Conservation (phyloP, 257 asterid genomes). For the Rauvolfia tetraphylla region DNA sequence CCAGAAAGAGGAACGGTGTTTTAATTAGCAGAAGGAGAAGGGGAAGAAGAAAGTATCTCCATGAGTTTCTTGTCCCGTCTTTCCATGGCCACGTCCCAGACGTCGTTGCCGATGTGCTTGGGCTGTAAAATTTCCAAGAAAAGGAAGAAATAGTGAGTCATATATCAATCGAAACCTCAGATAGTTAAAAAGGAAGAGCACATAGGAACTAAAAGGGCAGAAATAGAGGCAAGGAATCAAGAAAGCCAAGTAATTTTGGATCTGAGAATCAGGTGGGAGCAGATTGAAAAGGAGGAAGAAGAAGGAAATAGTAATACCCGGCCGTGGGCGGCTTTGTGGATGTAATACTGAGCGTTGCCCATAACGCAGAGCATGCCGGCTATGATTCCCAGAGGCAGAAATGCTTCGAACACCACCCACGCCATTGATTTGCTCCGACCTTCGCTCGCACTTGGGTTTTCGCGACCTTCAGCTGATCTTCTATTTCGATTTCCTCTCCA, state of each 20-base stretch:
- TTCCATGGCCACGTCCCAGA: slow-evolving; percentile 89
- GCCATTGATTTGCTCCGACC: slow-evolving; percentile 28
- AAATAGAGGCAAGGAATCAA: not conserved
- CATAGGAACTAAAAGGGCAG: not conserved
- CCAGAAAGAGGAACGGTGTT: not conserved
- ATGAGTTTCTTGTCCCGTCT: slow-evolving; percentile 79
- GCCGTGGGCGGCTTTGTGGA: slow-evolving; percentile 94
- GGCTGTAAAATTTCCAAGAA: slow-evolving; percentile 47
- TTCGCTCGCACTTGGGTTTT: too few relatives aligned
- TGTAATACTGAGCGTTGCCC: slow-evolving; percentile 85
- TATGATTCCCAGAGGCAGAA: slow-evolving; percentile 79
- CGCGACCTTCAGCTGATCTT: too few relatives aligned
- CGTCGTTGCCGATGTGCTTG: slow-evolving; percentile 85
- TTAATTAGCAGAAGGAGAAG: slow-evolving; percentile 36
- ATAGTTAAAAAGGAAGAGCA: not conserved
- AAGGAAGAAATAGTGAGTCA: not conserved
- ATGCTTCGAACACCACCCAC: slow-evolving; percentile 65
- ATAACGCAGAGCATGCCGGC: slow-evolving; percentile 91
- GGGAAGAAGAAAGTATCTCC: slow-evolving; percentile 58
- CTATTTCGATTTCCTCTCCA: too few relatives aligned
- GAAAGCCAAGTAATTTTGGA: not conserved
- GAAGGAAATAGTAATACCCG: slow-evolving; percentile 37
- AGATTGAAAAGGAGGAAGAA: not conserved
- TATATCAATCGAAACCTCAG: not conserved
- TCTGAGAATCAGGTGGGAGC: not conserved